A percentile compares a stretch with the other conserved stretches of the same genome.
phyloP scores from a whole-genome alignment of 2,329 filamentous ascomycete species.

The Penicillium sp. region DNA sequence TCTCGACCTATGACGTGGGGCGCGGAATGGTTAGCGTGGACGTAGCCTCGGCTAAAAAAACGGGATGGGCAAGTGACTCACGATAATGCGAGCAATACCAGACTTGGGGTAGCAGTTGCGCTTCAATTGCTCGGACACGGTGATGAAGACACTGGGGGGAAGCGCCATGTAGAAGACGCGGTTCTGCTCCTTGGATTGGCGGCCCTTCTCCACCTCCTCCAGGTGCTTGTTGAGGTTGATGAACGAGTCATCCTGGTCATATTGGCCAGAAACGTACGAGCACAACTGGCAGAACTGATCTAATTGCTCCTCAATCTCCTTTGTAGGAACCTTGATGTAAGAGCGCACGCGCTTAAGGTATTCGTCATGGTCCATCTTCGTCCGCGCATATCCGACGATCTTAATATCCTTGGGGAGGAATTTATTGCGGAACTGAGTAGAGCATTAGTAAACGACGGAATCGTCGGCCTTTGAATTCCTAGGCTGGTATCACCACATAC shows the following conservation, averaged over 20 bases:
- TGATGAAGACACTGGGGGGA: slow-evolving; percentile 95
- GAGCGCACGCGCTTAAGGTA: slow-evolving; percentile 93
- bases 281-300: slow-evolving; percentile 85
- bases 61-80: slow-evolving; percentile 50
- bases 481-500: slow-evolving; percentile 60
- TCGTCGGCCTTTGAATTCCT: not conserved
- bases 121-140: slow-evolving; percentile 96
- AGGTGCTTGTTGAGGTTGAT: slow-evolving; percentile 81
- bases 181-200: slow-evolving; percentile 71
- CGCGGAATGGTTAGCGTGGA: slow-evolving; percentile 22
- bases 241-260: slow-evolving; percentile 96
- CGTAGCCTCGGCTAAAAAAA: not conserved
- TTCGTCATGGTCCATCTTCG: slow-evolving; percentile 98
- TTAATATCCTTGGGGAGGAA: slow-evolving; percentile 95
- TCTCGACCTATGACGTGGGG: slow-evolving; percentile 72
- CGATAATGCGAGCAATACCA: slow-evolving; percentile 91
- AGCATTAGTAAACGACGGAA: slow-evolving; percentile 16
- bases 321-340: slow-evolving; percentile 98
- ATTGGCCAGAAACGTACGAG: slow-evolving; percentile 95
- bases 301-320: slow-evolving; percentile 94
- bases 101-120: slow-evolving; percentile 91
- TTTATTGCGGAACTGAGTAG: slow-evolving; percentile 86
- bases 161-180: slow-evolving; percentile 99
- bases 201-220: slow-evolving; percentile 78
- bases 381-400: slow-evolving; percentile 98